phyloP scores from a whole-genome alignment of 1,139 yeast species.

The Hansenula sp. region DNA sequence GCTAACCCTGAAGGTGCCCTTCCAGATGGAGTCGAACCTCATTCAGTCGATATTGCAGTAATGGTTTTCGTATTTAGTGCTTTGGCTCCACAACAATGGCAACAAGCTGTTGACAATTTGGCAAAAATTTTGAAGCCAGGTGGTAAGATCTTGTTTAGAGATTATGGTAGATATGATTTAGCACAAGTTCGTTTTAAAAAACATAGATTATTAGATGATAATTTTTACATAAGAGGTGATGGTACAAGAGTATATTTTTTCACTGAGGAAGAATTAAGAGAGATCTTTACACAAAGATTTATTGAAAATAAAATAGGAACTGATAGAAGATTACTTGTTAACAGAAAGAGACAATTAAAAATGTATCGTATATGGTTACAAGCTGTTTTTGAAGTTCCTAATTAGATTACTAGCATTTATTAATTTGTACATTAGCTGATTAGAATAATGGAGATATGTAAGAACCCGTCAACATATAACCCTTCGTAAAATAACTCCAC shows the following conservation, averaged over 20 bases:
- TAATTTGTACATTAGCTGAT: conserved; percentile 18
- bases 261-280: conserved; percentile 84
- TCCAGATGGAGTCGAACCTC: conserved; percentile 81
- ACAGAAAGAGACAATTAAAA: conserved; percentile 84
- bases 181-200: conserved; percentile 94
- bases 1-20: conserved; percentile 68
- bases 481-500: conserved; percentile 50
- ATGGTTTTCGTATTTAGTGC: conserved; percentile 96
- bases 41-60: conserved; percentile 85
- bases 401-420: conserved; percentile 2
- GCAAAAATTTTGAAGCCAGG: conserved; percentile 82
- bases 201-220: conserved; percentile 81
- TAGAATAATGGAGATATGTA: conserved; percentile 52
- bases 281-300: conserved; percentile 67
- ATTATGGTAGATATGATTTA: conserved; percentile 92
- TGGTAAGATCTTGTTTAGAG: conserved; percentile 84
- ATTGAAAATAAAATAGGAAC: conserved; percentile 74
- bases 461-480: conserved; percentile 68
- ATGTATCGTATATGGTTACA: conserved; percentile 98
- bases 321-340: conserved; percentile 85
- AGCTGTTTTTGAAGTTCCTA: conserved; percentile 64
- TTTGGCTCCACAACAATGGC: conserved; percentile 89
- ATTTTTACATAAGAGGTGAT: conserved; percentile 94
- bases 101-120: conserved; percentile 67
- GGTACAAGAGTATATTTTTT: conserved; percentile 97